Evolutionary conservation across 228 moss, liverwort and hornwort species (phyloP).

Genomic region (Sphagnum magellanicum): DNA sequence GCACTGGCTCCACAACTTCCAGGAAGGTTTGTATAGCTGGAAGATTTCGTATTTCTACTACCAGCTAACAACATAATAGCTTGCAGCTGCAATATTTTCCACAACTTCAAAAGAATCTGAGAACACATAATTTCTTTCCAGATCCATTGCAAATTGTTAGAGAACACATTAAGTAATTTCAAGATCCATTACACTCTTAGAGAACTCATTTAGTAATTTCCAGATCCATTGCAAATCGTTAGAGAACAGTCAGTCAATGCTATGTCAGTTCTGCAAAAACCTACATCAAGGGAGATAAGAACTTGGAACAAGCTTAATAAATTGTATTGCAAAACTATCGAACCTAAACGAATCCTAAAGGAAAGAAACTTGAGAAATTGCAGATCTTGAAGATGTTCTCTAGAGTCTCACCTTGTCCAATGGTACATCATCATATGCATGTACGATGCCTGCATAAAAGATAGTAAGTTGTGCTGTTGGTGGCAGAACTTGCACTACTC

Average conservation of each 20-base stretch:
- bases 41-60: conserved; percentile 23
- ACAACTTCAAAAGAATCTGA: background rate
- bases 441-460: conserved; percentile 45
- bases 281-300: background rate
- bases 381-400: background rate
- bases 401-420: conserved; percentile 29
- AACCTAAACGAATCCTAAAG: background rate
- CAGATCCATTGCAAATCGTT: too few species aligned
- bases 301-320: background rate
- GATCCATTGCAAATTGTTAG: too few species aligned
- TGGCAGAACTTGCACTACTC: conserved; percentile 4
- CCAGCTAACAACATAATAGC: conserved; percentile 52
- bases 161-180: too few species aligned
- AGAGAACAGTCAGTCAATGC: too few species aligned
- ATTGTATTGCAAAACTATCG: background rate
- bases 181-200: too few species aligned
- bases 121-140: background rate
- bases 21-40: conserved; percentile 16
- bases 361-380: too few species aligned
- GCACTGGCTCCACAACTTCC: conserved; percentile 11
- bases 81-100: conserved; percentile 16
- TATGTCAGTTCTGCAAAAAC: too few species aligned
- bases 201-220: too few species aligned
- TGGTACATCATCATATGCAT: conserved; percentile 46
- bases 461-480: conserved; percentile 38